phyloP scores from a whole-genome alignment of 75 land plant genomes.

The Cryptomeria japonica region DNA sequence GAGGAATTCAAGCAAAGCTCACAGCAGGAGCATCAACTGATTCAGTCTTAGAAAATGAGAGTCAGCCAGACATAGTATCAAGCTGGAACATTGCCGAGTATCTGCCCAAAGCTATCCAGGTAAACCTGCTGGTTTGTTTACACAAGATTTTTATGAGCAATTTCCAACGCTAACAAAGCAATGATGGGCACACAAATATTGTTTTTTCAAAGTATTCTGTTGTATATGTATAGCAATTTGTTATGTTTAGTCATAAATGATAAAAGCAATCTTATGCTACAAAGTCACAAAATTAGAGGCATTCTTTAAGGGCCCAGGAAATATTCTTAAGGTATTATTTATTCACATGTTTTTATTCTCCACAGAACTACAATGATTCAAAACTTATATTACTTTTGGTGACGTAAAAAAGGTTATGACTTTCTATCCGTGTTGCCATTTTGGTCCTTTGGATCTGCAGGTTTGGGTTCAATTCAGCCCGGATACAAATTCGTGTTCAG shows the following conservation, averaged over 20 bases:
- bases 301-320: not conserved
- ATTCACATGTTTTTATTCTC: not conserved
- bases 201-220: no score
- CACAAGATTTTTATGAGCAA: not conserved
- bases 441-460: no score
- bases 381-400: not conserved
- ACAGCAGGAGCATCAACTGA: slow-evolving; percentile 10
- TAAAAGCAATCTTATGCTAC: not conserved
- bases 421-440: not conserved
- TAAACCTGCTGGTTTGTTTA: slow-evolving; percentile 15
- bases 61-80: slow-evolving; percentile 81
- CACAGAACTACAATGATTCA: not conserved
- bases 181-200: not conserved
- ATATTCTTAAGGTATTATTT: not conserved
- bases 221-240: not conserved
- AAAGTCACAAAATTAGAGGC: not conserved
- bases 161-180: not conserved
- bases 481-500: no score
- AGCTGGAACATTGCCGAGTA: slow-evolving; percentile 96
- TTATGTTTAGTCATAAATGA: not conserved
- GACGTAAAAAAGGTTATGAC: not conserved
- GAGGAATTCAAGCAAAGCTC: slow-evolving; percentile 77
- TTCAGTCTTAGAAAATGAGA: slow-evolving; percentile 23
- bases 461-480: no score
- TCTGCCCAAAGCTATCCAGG: slow-evolving; percentile 86